A percentile compares a stretch with the other conserved stretches of the same genome.
Conservation (phyloP, 805 yeast species). For the Saccharomycopsis fermentans region DNA sequence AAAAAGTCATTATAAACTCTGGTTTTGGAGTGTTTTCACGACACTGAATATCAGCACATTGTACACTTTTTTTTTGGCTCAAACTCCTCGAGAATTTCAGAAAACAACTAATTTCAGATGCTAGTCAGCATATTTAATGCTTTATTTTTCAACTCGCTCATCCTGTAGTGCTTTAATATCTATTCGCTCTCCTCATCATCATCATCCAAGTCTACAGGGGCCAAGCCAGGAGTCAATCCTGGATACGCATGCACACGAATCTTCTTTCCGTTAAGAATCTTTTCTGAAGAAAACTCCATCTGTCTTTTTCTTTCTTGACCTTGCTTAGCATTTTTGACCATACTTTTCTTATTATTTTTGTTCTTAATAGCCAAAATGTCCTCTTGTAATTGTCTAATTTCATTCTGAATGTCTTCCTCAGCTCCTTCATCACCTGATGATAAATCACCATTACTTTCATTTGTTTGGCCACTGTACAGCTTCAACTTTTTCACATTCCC, state of each 20-base stretch:
- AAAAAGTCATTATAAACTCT: no score
- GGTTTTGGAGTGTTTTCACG: no score
- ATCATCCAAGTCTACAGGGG: slow-evolving; percentile 63
- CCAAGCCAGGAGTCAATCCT: slow-evolving; percentile 78
- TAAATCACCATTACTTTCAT: background rate
- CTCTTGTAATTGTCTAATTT: slow-evolving; percentile 32
- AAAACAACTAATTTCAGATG: no score
- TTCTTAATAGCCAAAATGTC: slow-evolving; percentile 36
- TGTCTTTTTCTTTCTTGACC: slow-evolving; percentile 21
- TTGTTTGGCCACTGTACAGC: background rate
- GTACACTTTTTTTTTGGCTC: no score
- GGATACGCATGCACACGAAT: slow-evolving; percentile 29
- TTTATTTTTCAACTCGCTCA: no score
- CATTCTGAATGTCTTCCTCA: slow-evolving; percentile 30
- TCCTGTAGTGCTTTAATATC: no score
- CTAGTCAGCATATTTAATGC: no score
- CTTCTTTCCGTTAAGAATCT: slow-evolving; percentile 18
- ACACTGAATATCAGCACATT: no score
- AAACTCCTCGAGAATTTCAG: no score
- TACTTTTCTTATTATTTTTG: slow-evolving; percentile 26
- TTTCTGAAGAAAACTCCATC: slow-evolving; percentile 28
- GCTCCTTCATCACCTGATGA: slow-evolving; percentile 29
- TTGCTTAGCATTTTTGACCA: slow-evolving; percentile 20
- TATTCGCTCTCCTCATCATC: slow-evolving; percentile 29
- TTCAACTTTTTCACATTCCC: slow-evolving; percentile 30